phyloP scores from a whole-genome alignment of 2,329 filamentous ascomycete genomes.

The Metarhizium robertsii region DNA sequence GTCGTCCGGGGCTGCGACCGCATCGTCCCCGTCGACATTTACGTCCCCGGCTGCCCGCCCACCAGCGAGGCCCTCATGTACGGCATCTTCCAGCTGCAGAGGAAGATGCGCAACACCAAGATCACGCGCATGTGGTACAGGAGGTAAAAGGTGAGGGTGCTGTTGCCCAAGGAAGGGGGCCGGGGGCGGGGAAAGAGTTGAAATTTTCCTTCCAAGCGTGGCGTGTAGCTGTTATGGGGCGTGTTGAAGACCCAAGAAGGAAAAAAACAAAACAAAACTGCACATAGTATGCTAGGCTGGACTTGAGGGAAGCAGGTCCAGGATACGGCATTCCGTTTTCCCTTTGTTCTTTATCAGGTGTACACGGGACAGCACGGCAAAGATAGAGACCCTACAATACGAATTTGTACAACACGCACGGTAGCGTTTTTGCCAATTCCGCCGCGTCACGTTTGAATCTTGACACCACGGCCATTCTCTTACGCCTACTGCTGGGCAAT shows the following conservation, averaged over 20 bases:
- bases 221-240: not conserved
- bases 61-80: conserved; percentile 56
- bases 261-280: too few species aligned
- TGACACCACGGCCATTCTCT: too few species aligned
- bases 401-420: not conserved
- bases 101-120: conserved; percentile 59
- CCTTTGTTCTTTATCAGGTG: not conserved
- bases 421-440: too few species aligned
- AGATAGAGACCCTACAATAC: not conserved
- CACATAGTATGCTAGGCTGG: not conserved
- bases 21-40: conserved; percentile 71
- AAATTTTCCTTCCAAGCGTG: too few species aligned
- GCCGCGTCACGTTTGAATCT: too few species aligned
- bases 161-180: not conserved
- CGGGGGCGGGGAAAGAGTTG: not conserved
- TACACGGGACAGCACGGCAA: not conserved
- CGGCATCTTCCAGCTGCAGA: conserved; percentile 66
- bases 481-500: too few species aligned
- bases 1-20: conserved; percentile 68
- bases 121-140: conserved; percentile 50
- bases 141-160: conserved; percentile 28
- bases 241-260: not conserved
- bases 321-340: not conserved
- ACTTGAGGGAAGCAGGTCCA: not conserved
- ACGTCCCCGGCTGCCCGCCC: conserved; percentile 65